Conservation (phyloP, 768 basidiomycete genomes). For the Boletus sensibilis region DNA sequence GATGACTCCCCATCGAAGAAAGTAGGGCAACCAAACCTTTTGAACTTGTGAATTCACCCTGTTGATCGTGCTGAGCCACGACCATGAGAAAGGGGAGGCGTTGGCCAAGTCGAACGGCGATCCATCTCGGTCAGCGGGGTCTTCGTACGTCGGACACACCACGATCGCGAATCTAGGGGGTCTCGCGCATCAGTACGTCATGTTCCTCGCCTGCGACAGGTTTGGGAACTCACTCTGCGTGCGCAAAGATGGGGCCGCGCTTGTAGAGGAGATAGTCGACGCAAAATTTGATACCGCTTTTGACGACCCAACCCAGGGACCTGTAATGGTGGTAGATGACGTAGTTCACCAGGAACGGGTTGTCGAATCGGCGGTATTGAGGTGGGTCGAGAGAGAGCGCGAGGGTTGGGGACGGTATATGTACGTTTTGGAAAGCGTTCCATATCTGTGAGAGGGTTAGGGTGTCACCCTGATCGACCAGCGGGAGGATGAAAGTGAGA, state of each 20-base stretch:
- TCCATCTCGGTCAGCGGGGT: slow-evolving; percentile 62
- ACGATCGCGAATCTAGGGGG: slow-evolving; percentile 77
- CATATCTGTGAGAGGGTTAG: slow-evolving; percentile 61
- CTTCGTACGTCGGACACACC: slow-evolving; percentile 89
- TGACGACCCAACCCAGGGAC: slow-evolving; percentile 95
- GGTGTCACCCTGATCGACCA: slow-evolving; percentile 44
- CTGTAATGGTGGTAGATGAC: slow-evolving; percentile 92
- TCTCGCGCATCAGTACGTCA: background rate
- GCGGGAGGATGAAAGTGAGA: background rate
- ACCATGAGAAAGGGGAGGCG: slow-evolving; percentile 77
- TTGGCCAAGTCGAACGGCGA: slow-evolving; percentile 69
- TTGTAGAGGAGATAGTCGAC: slow-evolving; percentile 94
- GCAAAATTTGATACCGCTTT: slow-evolving; percentile 96
- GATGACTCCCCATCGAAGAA: background rate
- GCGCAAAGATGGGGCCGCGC: slow-evolving; percentile 89
- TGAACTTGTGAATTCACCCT: slow-evolving; percentile 96
- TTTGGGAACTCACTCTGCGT: slow-evolving; percentile 76
- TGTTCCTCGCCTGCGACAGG: background rate
- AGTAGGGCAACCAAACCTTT: slow-evolving; percentile 65
- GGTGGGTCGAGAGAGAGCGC: slow-evolving; percentile 29
- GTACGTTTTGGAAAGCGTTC: slow-evolving; percentile 57
- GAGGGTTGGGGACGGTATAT: slow-evolving; percentile 43
- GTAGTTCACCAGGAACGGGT: slow-evolving; percentile 90
- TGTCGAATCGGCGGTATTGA: slow-evolving; percentile 63
- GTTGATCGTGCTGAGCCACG: slow-evolving; percentile 96